phyloP scores from a whole-genome alignment of 345 rosid genomes.

The Rhodamnia rubescens region DNA sequence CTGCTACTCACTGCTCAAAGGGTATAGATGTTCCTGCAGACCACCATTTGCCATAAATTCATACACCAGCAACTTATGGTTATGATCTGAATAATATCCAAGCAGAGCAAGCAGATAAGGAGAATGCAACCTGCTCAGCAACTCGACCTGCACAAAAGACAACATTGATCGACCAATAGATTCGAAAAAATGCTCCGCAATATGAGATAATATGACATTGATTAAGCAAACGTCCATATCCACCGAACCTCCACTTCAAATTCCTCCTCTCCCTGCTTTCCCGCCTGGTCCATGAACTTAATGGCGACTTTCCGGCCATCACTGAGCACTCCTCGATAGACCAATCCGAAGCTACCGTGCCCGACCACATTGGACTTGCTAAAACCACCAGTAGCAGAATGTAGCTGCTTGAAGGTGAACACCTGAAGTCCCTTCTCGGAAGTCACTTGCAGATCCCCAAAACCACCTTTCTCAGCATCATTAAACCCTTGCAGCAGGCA shows the following conservation, averaged over 20 bases:
- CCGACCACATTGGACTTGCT: slow-evolving; percentile 89
- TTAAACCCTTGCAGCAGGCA: slow-evolving; percentile 32
- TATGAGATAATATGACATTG: neutral
- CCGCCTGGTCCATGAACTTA: slow-evolving; percentile 76
- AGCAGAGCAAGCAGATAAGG: slow-evolving; percentile 65
- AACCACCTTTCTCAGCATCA: slow-evolving; percentile 36
- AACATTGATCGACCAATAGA: neutral
- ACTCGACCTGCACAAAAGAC: slow-evolving; percentile 42
- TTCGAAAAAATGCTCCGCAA: neutral
- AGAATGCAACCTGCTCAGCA: slow-evolving; percentile 63
- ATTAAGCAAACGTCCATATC: neutral
- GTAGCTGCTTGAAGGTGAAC: slow-evolving; percentile 74
- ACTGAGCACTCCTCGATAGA: slow-evolving; percentile 54
- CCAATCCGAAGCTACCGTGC: slow-evolving; percentile 77
- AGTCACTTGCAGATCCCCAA: slow-evolving; percentile 15
- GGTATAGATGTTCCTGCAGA: slow-evolving; percentile 80
- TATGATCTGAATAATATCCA: slow-evolving; percentile 70
- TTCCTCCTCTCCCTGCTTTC: slow-evolving; percentile 92
- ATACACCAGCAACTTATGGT: slow-evolving; percentile 55
- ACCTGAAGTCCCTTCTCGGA: slow-evolving; percentile 50
- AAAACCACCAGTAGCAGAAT: slow-evolving; percentile 81
- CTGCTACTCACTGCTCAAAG: slow-evolving; percentile 33
- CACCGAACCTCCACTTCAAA: slow-evolving; percentile 71
- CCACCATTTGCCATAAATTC: slow-evolving; percentile 90
- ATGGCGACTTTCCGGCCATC: slow-evolving; percentile 68